phyloP scores from a whole-genome alignment of 2,329 filamentous ascomycete species.

The Aspergillus quadrilineatus region DNA sequence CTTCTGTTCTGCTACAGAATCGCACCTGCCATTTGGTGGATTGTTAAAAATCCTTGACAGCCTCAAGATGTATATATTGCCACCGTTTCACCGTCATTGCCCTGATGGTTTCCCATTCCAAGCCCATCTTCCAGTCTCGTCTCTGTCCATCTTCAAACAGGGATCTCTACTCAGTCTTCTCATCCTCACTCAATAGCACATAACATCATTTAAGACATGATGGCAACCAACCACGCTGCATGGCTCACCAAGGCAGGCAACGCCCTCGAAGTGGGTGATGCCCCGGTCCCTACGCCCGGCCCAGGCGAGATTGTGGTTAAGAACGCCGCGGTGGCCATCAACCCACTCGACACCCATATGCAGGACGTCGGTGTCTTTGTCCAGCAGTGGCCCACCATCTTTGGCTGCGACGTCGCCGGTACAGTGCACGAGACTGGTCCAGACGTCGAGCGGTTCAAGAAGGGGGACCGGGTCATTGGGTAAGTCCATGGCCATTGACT shows the following conservation, averaged over 20 bases:
- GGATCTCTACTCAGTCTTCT: too few relatives aligned
- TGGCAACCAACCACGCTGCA: conserved; percentile 14
- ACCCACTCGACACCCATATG: conserved; percentile 45
- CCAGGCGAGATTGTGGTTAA: conserved; percentile 43
- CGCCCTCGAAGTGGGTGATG: conserved; percentile 39
- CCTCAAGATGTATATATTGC: too few relatives aligned
- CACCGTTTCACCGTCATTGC: too few relatives aligned
- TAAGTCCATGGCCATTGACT: conserved; percentile 5
- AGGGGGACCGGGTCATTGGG: conserved; percentile 30
- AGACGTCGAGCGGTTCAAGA: conserved; percentile 26
- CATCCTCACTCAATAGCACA: background rate
- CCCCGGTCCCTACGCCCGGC: conserved; percentile 37
- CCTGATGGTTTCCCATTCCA: too few relatives aligned
- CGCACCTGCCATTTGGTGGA: background rate
- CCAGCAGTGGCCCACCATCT: conserved; percentile 22
- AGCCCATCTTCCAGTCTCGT: too few relatives aligned
- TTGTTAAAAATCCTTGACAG: background rate
- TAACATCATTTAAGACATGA: background rate
- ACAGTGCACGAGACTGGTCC: conserved; percentile 46
- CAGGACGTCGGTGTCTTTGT: conserved; percentile 26
- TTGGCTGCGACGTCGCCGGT: conserved; percentile 49
- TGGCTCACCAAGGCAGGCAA: conserved; percentile 14
- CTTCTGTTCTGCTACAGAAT: background rate
- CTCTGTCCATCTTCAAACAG: too few relatives aligned
- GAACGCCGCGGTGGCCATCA: conserved; percentile 44